Conservation (phyloP, 176 grass and related monocot genomes). For the Otatea glauca region DNA sequence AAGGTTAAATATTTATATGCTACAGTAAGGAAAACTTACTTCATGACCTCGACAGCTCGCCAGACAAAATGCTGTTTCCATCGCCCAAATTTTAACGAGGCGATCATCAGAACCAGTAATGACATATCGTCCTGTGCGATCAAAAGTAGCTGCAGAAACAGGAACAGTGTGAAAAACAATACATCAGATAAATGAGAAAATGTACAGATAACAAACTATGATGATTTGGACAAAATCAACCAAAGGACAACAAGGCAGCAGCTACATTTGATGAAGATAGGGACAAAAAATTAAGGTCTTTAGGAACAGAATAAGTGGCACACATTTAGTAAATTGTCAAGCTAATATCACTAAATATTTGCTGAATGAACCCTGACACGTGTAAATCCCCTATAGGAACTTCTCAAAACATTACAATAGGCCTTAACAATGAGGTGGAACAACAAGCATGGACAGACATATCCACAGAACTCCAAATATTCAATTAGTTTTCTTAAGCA, state of each 20-base stretch:
- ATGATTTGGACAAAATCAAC: slow-evolving; percentile 28
- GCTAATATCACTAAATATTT: background rate
- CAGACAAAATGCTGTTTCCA: slow-evolving; percentile 96
- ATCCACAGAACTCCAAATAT: background rate
- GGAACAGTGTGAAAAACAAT: slow-evolving; percentile 23
- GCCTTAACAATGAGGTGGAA: background rate
- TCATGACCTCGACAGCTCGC: slow-evolving; percentile 95
- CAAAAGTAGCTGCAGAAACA: slow-evolving; percentile 81
- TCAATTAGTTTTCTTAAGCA: slow-evolving; percentile 1
- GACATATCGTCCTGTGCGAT: slow-evolving; percentile 84
- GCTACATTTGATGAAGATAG: slow-evolving; percentile 26
- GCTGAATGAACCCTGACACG: background rate
- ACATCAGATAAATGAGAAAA: slow-evolving; percentile 7
- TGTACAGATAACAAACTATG: slow-evolving; percentile 1
- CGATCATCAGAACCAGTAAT: slow-evolving; percentile 98
- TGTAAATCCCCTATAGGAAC: slow-evolving; percentile 23
- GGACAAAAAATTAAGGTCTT: background rate
- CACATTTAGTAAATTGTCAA: slow-evolving; percentile 2
- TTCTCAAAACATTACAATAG: slow-evolving; percentile 9
- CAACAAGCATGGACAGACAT: slow-evolving; percentile 1
- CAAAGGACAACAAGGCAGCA: slow-evolving; percentile 28
- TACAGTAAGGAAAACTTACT: slow-evolving; percentile 60
- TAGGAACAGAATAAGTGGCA: background rate
- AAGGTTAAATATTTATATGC: slow-evolving; percentile 29
- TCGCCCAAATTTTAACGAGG: slow-evolving; percentile 97